Evolutionary conservation across 2,329 filamentous ascomycete species (phyloP).

Genomic region (Onygenales sp.): DNA sequence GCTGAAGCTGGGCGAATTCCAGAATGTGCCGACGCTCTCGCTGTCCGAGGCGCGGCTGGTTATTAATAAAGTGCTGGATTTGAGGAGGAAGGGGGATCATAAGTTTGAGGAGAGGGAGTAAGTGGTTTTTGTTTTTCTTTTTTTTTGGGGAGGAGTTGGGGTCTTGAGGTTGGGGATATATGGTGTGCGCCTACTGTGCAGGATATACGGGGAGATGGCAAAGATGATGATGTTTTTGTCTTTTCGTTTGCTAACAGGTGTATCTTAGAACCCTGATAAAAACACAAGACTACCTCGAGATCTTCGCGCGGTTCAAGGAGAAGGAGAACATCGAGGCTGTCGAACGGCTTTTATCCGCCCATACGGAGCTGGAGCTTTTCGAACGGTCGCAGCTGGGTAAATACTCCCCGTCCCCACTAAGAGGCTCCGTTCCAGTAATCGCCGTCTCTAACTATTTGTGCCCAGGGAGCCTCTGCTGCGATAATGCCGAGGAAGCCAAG

Average conservation of each 20-base stretch:
- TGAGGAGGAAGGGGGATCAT: constrained; percentile 69
- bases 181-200: too few relatives aligned
- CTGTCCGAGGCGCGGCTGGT: constrained; percentile 86
- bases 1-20: constrained; percentile 86
- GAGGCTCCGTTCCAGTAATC: too few relatives aligned
- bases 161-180: neutral
- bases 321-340: constrained; percentile 94
- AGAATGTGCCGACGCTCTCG: constrained; percentile 82
- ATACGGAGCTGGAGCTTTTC: constrained; percentile 73
- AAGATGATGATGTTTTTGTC: neutral
- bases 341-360: constrained; percentile 70
- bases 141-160: constrained; percentile 2
- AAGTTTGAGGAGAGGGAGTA: constrained; percentile 79
- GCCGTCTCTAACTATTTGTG: neutral
- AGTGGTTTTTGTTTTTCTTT: constrained; percentile 19
- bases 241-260: neutral
- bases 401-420: neutral
- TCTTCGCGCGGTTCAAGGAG: constrained; percentile 91
- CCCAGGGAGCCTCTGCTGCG: constrained; percentile 80
- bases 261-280: constrained; percentile 58
- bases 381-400: constrained; percentile 85
- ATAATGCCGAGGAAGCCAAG: constrained; percentile 89
- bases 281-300: constrained; percentile 85
- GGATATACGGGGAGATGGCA: too few relatives aligned
- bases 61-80: constrained; percentile 78